Conservation (phyloP, 2,329 filamentous ascomycete species). For the Davidsoniella australis region DNA sequence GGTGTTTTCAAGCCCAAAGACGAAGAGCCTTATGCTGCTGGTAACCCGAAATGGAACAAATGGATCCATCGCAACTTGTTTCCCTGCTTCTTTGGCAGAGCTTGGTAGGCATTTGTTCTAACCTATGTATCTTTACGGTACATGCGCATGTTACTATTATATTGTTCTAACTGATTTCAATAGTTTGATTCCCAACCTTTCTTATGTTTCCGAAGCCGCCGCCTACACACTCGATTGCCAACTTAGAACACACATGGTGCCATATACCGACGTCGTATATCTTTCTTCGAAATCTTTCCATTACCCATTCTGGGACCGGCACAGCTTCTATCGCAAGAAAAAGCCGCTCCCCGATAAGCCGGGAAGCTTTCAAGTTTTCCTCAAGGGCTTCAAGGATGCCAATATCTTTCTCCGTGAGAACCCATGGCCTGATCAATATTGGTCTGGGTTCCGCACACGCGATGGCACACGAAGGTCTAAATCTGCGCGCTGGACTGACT, state of each 20-base stretch:
- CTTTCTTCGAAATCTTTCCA: slow-evolving; percentile 94
- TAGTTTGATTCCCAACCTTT: slow-evolving; percentile 84
- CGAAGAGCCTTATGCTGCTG: slow-evolving; percentile 90
- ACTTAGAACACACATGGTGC: slow-evolving; percentile 78
- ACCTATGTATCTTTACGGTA: slow-evolving; percentile 1
- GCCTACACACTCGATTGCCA: slow-evolving; percentile 89
- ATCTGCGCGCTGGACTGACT: slow-evolving; percentile 57
- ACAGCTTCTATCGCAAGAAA: slow-evolving; percentile 73
- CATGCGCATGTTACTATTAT: slow-evolving; percentile 11
- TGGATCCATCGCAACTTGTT: slow-evolving; percentile 98
- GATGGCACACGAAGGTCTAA: slow-evolving; percentile 46
- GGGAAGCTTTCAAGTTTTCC: slow-evolving; percentile 92
- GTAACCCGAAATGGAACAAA: slow-evolving; percentile 98
- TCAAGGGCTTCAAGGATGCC: slow-evolving; percentile 93
- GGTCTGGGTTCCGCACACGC: slow-evolving; percentile 49
- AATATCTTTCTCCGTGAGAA: slow-evolving; percentile 89
- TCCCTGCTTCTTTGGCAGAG: slow-evolving; percentile 89
- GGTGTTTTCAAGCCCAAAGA: slow-evolving; percentile 99
- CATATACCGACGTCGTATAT: slow-evolving; percentile 88
- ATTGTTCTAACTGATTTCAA: slow-evolving; percentile 1
- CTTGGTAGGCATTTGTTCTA: slow-evolving; percentile 42
- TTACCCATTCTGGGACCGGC: slow-evolving; percentile 93
- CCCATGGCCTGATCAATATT: slow-evolving; percentile 87
- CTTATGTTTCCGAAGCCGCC: slow-evolving; percentile 93
- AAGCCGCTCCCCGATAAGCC: slow-evolving; percentile 77